Base-by-base conservation (phyloP, 805 yeast genomes). In the Kodamaea jinghongensis region DNA sequence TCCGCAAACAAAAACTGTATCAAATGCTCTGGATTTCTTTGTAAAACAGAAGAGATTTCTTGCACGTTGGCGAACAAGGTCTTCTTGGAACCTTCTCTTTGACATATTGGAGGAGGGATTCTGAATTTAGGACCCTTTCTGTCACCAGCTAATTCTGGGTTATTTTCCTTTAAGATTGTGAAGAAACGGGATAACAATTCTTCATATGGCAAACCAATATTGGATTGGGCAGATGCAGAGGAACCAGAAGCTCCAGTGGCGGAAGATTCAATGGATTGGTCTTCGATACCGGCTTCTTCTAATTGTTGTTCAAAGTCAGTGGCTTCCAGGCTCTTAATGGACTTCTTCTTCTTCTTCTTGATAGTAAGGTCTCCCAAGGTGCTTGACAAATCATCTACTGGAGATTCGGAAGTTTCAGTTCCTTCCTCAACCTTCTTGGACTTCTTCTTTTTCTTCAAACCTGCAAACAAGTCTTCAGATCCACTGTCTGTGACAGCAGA, bases 131-230 rank as follows among this genome's bases (percentile, higher is more conserved):
- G 80, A 30, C 95, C 91, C 22, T 86, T 75, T 67, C 95, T 82
- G 62, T 91, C 98, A 61, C 97, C 97, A 32, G 98, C 99, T 57
- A 93, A 78, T 66, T 93, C 99, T 46, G 99, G 99, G 71, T 93
- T 93, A 70, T 91, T 91, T 48, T 87, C 83, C 56, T 86, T 88
- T 58, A 93, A 76, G 45, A 91, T 83, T 39, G 70, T 67, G 73
- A 90, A 93, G 63, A 93, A 93, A 62, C 99, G 79, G 39, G 83
- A 76, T 56, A 93, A 76, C 48, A 93, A 77, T 34, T 75, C 76
- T 44, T 79, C 80, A 67, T 93, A 93, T 44, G 90, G 78, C 48
- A 84, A 71, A 36, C 83, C 91, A 32, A 42, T 47, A 36, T 68
- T 58, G 13, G 30, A 34, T 20, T 33, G 35, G 28, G 60, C 45